Evolutionary conservation across 177 flowering plant species (phyloP), one percentile per base, ranked within the genome.

Genomic region (Vitis hybrid): DNA sequence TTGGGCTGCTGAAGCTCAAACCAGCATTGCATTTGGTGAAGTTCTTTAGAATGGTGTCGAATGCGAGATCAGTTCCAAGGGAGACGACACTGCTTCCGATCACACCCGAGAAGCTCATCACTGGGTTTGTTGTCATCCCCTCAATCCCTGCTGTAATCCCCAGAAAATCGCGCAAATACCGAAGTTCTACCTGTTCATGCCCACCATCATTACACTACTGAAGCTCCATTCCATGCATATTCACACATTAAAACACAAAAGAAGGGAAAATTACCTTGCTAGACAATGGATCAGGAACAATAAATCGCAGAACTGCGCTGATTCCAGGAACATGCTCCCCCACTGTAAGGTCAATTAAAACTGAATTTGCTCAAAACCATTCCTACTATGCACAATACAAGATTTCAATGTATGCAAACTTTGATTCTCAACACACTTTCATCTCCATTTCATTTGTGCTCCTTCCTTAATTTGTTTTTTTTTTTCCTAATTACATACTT

Each of bases 121-220:
- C 6, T 1, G 77, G 79, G 24, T 75, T 66, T 24, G 71, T 64
- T 47, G 58, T 70, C 65, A 78, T 18, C 15, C 80, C 47, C 47
- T 38, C 79, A 52, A 78, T 4, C 13, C 81, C 77, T 56, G 82
- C 69, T 14, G 73, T 52, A 2, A 83, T 54, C 52, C 81, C 85
- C 57, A 71, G 62, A 73, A 77, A 78, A 22, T 82, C 82, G 51
- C 81, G 83, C 78, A 75, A 49, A 72, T 80, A 88, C 71, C 74
- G 87, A 64, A 83, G 72, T 69, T 83, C 86, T 38, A 73, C 77
- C 83, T 82, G 79, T 56, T 5, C 53, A 12, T 38, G 1, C 68
- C 6, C 8, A 38, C 47, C 47, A 28, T 28, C 31, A 28, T 28
- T 28, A 28, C 31, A 28, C 31, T 28, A 28, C 31, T 28, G 31